Evolutionary conservation across 2,329 filamentous ascomycete genomes (phyloP).

Genomic region (Penicillium sclerotiorum): DNA sequence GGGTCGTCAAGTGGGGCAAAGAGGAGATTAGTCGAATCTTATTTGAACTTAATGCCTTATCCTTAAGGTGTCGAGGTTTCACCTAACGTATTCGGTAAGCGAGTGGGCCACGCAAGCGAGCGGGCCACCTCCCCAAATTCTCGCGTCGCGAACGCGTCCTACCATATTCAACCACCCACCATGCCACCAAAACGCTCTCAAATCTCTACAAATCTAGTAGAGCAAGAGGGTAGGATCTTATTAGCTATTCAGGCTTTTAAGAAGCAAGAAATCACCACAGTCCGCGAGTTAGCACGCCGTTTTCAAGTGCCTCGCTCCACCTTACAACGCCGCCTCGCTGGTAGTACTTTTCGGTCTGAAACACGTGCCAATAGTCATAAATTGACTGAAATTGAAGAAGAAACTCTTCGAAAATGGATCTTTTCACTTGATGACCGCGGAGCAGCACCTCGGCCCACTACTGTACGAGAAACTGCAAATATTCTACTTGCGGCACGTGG

Average conservation of each 20-base stretch:
- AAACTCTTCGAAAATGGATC: constrained; percentile 4
- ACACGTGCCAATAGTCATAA: constrained; percentile 4
- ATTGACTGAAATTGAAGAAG: constrained; percentile 9
- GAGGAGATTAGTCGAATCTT: no score
- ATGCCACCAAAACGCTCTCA: constrained; percentile 5
- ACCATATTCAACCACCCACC: neutral
- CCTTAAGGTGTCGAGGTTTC: neutral
- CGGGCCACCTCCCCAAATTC: neutral
- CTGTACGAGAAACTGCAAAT: constrained; percentile 9
- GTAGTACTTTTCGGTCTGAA: neutral
- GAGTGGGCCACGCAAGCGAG: neutral
- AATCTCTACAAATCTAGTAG: neutral
- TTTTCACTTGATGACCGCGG: neutral
- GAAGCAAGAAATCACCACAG: neutral
- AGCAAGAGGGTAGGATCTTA: constrained; percentile 4
- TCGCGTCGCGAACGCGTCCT: neutral
- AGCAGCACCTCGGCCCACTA: neutral
- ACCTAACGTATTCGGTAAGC: neutral
- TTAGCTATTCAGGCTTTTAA: constrained; percentile 6
- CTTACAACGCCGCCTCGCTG: neutral
- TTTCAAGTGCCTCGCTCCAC: neutral
- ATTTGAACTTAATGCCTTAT: neutral
- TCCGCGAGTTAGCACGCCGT: neutral
- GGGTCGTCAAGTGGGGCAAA: no score
- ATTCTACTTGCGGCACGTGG: no score